Base-by-base conservation (phyloP, 73 alveolate species). In the Tetrahymena borealis region DNA sequence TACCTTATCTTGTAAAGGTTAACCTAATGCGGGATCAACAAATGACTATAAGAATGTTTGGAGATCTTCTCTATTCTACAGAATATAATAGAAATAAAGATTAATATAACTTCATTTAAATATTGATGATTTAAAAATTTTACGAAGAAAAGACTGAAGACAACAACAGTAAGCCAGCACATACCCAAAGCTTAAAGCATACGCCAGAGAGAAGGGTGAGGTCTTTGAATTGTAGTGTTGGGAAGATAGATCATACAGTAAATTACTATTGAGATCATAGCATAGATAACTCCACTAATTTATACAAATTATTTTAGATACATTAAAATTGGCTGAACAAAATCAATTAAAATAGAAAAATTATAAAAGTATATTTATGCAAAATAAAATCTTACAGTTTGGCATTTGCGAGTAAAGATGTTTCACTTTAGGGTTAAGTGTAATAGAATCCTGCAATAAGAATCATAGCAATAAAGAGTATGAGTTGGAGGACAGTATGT, bases 151-250 rank as follows among this genome's bases (percentile, higher is more conserved):
- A 94, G 91, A 13, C 96, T 91, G 91, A 90, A 97, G 78, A 92
- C 95, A 78, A 97, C 79, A 60, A 95, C 94, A 38, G 95, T 78
- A 60, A 91, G 32, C 91, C 97, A 97, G 60, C 93, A 40, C 35
- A 95, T 40, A 32, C 95, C 94, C 32, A 96, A 60, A 18, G 98
- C 98, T 40, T 94, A 94, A 32, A 97, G 92, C 94, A 97, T 90
- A 91, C 99, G 94, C 99, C 99, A 97, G 78, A 97, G 91, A 40
- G 93, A 94, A 9, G 99, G 99, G 78, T 97, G 99, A 7, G 99
- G 99, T 79, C 99, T 93, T 41, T 93, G 38, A 9, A 93, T 93
- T 12, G 78, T 33, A 1, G 95, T 79, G 32, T 93, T 93, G 33
- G 95, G 95, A 40, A 93, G 79, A 77, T 93, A 93, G 78, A 78